Base-by-base conservation (phyloP, 306 rosid genomes). In the Rosa persica region DNA sequence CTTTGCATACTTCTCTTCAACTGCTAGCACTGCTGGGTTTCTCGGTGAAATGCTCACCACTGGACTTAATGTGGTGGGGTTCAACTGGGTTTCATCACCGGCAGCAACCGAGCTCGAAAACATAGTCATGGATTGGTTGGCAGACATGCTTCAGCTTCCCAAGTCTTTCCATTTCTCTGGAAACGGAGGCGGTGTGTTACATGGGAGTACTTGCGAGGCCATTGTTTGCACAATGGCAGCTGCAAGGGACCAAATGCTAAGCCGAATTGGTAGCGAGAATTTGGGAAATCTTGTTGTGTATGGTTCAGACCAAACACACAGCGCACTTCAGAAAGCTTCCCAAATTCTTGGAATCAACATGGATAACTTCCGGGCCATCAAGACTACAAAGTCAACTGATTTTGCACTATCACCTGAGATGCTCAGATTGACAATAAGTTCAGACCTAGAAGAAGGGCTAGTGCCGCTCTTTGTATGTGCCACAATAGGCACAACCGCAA, bases 81-180 rank as follows among this genome's bases (percentile, higher is more conserved):
- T 84, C 71, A 84, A 22, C 39, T 84, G 87, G 84, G 5, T 84
- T 11, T 42, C 87, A 9, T 84, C 84, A 1, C 87, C 84, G 0
- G 85, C 82, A 0, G 82, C 74, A 0, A 84, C 85, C 3, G 85
- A 81, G 48, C 80, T 84, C 0, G 85, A 84, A 66, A 77, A 6
- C 43, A 39, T 76, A 22, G 80, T 80, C 11, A 22, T 80, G 78
- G 84, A 84, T 60, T 84, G 87, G 87, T 47, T 84, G 42, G 87
- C 67, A 6, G 43, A 77, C n/a, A 77, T 76, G 64, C 84, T 84
- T 13, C 8, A 55, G 4, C 81, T 83, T 2, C 87, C 87, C 0
- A 66, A 76, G 20, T 38, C 72, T 3, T 83, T 80, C 57, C 40
- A 51, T 16, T 79, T 79, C 54, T 70, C 81, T 3, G 83, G 83